phyloP scores from a whole-genome alignment of 192 early-diverging fungal genomes.

The Gonapodya sp. region DNA sequence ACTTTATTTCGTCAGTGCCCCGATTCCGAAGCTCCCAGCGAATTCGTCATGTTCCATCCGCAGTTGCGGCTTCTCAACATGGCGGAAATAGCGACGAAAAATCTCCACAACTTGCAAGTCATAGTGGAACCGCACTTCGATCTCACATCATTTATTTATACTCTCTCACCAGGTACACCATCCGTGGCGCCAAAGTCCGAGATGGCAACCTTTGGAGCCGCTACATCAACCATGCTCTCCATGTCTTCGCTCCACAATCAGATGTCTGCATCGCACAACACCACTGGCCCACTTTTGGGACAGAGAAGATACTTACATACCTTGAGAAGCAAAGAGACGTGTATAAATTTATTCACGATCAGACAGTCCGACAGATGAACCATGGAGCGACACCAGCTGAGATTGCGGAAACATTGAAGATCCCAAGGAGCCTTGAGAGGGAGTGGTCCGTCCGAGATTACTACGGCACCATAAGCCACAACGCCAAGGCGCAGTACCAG shows the following conservation, averaged over 20 bases:
- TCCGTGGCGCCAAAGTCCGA: neutral
- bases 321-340: neutral
- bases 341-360: neutral
- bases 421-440: neutral
- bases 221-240: neutral
- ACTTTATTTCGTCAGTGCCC: neutral
- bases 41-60: neutral
- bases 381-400: neutral
- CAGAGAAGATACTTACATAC: neutral
- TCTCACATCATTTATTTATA: too few relatives aligned
- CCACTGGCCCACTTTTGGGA: neutral
- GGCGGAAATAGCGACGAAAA: neutral
- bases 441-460: constrained; percentile 1
- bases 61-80: neutral
- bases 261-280: neutral
- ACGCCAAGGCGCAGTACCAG: neutral
- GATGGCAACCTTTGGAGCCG: neutral
- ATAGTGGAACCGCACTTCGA: neutral
- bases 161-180: neutral
- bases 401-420: neutral
- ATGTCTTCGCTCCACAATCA: neutral
- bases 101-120: neutral
- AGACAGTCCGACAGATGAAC: neutral
- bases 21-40: neutral
- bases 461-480: neutral